Evolutionary conservation across 768 basidiomycete genomes (phyloP), one percentile per base, ranked within the genome.

Genomic region (Trametes meyenii): DNA sequence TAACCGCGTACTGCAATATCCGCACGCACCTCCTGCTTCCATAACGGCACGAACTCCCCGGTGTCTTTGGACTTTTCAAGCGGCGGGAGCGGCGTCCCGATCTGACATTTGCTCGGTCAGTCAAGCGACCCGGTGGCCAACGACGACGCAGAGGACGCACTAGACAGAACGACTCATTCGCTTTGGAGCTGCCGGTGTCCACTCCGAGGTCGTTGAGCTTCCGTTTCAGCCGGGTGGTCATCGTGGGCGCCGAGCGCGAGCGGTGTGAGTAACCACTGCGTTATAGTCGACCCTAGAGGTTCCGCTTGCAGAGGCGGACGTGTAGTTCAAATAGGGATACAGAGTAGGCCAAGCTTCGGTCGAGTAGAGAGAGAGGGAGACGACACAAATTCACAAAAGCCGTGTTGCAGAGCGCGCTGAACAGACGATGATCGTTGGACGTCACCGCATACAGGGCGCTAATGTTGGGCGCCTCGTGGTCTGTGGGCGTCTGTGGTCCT

Each of bases 1-100:
- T n/a, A n/a, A n/a, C n/a, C 43, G 17, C 14, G 19, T 17, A 19
- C 43, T 7, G 17, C 8, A 17, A 10, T n/a, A 61, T 68, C 66
- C 61, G 60, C 59, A 66, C 83, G 60, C 68, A 93, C 94, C 67
- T 98, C 96, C 81, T 98, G 97, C 72, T 98, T 94, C 96, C 97
- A 98, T 56, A 97, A 74, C 0, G 97, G 96, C 26, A 98, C 94
- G 72, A 96, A 98, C 73, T 98, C 97, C 64, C 90, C 89, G 6
- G 84, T 87, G 72, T 98, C 97, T 71, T 87, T 94, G 29, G 88
- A 86, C 73, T 96, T 96, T 69, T 96, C 92, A n/a, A 99, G 83
- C 2, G 96, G 88, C 1, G 96, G 96, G 2, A 98, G 76, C 2
- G 96, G 93, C 17, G 96, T 98, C 2, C 96, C 96, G 73, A 96